Percentiles rank a stretch among this genome's conserved stretches.
Evolutionary conservation across 2,329 filamentous ascomycete genomes (phyloP).

Genomic region (Penicillium brevicompactum): DNA sequence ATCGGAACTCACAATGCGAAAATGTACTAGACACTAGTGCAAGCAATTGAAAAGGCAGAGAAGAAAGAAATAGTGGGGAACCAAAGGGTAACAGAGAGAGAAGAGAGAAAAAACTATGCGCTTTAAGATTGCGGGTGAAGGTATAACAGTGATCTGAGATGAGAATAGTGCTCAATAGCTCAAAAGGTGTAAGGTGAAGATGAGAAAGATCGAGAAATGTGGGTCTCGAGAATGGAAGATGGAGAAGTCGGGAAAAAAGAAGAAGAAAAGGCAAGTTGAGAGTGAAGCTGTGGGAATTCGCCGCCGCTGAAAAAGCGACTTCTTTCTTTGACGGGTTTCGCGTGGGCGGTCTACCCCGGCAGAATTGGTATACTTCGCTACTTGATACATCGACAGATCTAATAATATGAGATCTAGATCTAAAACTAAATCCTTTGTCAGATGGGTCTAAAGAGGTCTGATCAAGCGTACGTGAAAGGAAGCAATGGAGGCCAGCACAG

Average conservation of each 20-base stretch:
- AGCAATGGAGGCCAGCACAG: neutral
- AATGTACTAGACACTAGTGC: constrained; percentile 25
- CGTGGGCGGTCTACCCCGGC: constrained; percentile 21
- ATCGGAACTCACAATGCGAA: constrained; percentile 33
- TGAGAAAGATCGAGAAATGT: constrained; percentile 21
- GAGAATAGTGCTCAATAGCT: constrained; percentile 25
- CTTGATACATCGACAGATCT: neutral
- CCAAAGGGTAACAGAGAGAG: constrained; percentile 3
- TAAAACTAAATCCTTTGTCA: too few relatives aligned
- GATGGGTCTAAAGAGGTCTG: too few relatives aligned
- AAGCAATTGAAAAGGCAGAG: constrained; percentile 21
- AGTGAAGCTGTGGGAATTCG: constrained; percentile 28
- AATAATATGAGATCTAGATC: neutral
- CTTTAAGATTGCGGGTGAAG: constrained; percentile 17
- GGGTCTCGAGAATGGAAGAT: constrained; percentile 9
- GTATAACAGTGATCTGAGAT: constrained; percentile 22
- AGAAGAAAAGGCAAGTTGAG: constrained; percentile 14
- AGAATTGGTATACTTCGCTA: constrained; percentile 13
- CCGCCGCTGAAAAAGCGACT: constrained; percentile 31
- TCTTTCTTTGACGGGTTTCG: constrained; percentile 27
- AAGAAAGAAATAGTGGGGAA: constrained; percentile 15
- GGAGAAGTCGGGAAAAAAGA: constrained; percentile 14
- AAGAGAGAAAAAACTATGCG: constrained; percentile 5
- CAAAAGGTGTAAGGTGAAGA: constrained; percentile 15
- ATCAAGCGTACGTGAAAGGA: too few relatives aligned